Conservation (phyloP, 1,139 yeast species). For the Sugiyamaella neomexicana region DNA sequence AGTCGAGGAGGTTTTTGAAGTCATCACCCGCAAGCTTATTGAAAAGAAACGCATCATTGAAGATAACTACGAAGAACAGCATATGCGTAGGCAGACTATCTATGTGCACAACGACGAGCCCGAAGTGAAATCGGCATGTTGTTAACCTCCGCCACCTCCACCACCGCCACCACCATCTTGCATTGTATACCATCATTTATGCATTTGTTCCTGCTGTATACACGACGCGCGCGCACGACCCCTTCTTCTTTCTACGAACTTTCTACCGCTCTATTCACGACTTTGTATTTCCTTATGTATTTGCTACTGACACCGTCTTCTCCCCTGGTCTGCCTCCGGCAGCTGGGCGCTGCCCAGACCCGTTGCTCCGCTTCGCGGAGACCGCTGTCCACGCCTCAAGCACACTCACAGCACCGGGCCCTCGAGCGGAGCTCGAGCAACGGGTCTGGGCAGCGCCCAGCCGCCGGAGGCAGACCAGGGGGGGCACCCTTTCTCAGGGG, state of each 20-base stretch:
- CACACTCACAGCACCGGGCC: not conserved
- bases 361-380: not conserved
- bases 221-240: not conserved
- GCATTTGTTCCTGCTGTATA: not conserved
- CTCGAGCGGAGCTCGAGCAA: not conserved
- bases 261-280: not conserved
- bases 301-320: not conserved
- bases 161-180: not conserved
- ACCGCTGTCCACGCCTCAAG: too few relatives aligned
- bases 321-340: not conserved
- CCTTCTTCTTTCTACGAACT: not conserved
- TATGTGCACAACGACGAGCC: constrained; percentile 39
- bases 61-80: constrained; percentile 30
- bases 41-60: constrained; percentile 31
- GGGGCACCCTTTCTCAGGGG: too few relatives aligned
- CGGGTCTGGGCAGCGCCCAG: constrained; percentile 1
- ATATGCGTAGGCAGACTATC: constrained; percentile 34
- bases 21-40: constrained; percentile 38
- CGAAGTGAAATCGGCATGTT: constrained; percentile 32
- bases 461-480: constrained; percentile 8
- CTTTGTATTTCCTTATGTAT: not conserved
- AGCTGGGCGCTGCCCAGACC: not conserved
- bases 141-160: constrained; percentile 20
- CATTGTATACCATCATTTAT: constrained; percentile 3
- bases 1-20: constrained; percentile 42